Evolutionary conservation across 2,329 filamentous ascomycete genomes (phyloP).

Genomic region (Colletotrichum neosansevieriae): DNA sequence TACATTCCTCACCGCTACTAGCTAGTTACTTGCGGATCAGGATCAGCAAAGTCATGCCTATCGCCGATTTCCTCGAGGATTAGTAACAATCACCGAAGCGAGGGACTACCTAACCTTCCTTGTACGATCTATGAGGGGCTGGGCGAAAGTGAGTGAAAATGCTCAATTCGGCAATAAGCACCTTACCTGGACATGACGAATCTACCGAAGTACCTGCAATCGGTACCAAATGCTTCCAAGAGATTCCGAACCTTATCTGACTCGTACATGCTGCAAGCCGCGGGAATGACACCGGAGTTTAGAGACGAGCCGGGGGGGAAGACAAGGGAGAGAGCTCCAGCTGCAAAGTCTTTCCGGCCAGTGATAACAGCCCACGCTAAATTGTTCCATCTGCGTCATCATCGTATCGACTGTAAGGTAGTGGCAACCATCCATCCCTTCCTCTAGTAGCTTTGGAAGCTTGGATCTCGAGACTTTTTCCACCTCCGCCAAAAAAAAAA

Average conservation of each 20-base stretch:
- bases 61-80: slow-evolving; percentile 14
- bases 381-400: slow-evolving; percentile 21
- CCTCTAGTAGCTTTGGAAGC: not conserved
- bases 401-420: not conserved
- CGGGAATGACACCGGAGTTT: slow-evolving; percentile 1
- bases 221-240: too few species aligned
- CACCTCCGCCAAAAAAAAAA: not conserved
- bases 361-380: slow-evolving; percentile 2
- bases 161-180: slow-evolving; percentile 26
- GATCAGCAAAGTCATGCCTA: slow-evolving; percentile 23
- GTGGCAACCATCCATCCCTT: not conserved
- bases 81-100: slow-evolving; percentile 17
- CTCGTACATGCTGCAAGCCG: not conserved
- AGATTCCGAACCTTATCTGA: too few species aligned
- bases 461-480: slow-evolving; percentile 10
- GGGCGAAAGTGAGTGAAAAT: slow-evolving; percentile 1
- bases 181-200: not conserved
- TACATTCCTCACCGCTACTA: slow-evolving; percentile 14
- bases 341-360: not conserved
- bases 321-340: slow-evolving; percentile 10
- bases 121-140: not conserved
- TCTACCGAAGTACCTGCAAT: too few species aligned
- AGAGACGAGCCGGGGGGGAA: not conserved
- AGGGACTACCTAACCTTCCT: not conserved
- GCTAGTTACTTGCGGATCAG: not conserved